These are phyloP conservation scores for Dorcoceras hygrometricum DNA, from an alignment of 257 asterid species.

Conservation along the genomic window DNA sequence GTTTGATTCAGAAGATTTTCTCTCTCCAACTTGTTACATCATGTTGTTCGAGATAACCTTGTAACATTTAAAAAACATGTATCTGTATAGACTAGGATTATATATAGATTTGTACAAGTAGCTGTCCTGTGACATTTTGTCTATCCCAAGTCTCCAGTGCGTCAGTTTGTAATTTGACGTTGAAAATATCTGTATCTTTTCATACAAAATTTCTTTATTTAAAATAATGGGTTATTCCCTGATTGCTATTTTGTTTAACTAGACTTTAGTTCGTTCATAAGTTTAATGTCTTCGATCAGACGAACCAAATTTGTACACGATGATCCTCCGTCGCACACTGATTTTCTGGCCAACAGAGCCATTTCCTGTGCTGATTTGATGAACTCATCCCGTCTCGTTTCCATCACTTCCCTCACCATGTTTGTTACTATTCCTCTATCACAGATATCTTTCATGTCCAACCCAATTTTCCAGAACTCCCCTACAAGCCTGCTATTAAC, in stretches of 20 bases:
- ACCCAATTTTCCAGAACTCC: slow-evolving; percentile 35
- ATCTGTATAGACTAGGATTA: not conserved
- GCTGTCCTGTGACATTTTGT: not conserved
- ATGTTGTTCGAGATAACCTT: not conserved
- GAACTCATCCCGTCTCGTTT: slow-evolving; percentile 25
- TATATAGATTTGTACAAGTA: not conserved
- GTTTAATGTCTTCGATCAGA: slow-evolving; percentile 27
- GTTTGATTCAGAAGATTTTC: slow-evolving; percentile 1
- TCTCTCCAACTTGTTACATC: not conserved
- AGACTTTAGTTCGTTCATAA: slow-evolving; percentile 8
- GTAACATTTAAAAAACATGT: not conserved
- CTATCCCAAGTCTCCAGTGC: not conserved
- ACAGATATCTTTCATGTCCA: slow-evolving; percentile 40
- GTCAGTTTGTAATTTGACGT: not conserved
- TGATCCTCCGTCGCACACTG: slow-evolving; percentile 21
- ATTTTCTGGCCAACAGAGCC: slow-evolving; percentile 24
- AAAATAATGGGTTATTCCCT: not conserved
- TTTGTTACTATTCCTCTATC: slow-evolving; percentile 25
- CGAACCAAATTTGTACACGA: slow-evolving; percentile 25
- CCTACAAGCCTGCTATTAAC: slow-evolving; percentile 34
- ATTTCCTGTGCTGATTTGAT: slow-evolving; percentile 6
- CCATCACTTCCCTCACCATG: slow-evolving; percentile 30
- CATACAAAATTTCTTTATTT: not conserved
- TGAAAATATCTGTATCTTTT: not conserved
- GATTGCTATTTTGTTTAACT: not conserved